A percentile compares a stretch with the other conserved stretches of the same genome.
phyloP scores from a whole-genome alignment of 345 rosid genomes.

The Firmiana major region DNA sequence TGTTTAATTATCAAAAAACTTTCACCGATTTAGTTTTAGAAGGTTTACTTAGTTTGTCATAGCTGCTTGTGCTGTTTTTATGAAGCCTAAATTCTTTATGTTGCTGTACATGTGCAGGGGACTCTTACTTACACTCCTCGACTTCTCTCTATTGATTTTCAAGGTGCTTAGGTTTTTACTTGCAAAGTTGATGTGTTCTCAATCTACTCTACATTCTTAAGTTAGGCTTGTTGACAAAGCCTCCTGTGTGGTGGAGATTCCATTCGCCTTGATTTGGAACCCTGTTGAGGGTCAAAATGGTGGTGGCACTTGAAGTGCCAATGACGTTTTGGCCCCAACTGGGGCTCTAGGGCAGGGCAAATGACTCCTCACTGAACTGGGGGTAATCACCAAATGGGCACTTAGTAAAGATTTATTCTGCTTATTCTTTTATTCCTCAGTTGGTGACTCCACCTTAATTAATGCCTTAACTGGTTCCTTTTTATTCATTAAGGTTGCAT shows the following conservation, averaged over 20 bases:
- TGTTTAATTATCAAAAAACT: background rate
- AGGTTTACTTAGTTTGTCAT: background rate
- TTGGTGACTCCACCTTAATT: background rate
- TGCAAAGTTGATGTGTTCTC: background rate
- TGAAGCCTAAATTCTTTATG: background rate
- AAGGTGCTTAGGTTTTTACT: constrained; percentile 46
- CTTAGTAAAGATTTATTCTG: background rate
- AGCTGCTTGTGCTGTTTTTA: background rate
- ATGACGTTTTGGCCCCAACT: background rate
- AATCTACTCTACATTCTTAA: background rate
- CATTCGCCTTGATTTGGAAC: background rate
- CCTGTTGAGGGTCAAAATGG: background rate
- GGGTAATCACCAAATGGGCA: background rate
- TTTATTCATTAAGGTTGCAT: background rate
- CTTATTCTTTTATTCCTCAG: background rate
- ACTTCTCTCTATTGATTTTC: constrained; percentile 61
- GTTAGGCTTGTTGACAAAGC: background rate
- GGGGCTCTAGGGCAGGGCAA: background rate
- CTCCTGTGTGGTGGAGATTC: background rate
- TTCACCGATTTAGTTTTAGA: background rate
- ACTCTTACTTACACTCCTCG: constrained; percentile 77
- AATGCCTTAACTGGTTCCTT: background rate
- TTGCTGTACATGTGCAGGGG: constrained; percentile 47
- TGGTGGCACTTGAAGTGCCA: background rate
- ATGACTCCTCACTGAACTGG: background rate